Evolutionary conservation across 2,329 filamentous ascomycete species (phyloP).

Genomic region (Claviceps sp.): DNA sequence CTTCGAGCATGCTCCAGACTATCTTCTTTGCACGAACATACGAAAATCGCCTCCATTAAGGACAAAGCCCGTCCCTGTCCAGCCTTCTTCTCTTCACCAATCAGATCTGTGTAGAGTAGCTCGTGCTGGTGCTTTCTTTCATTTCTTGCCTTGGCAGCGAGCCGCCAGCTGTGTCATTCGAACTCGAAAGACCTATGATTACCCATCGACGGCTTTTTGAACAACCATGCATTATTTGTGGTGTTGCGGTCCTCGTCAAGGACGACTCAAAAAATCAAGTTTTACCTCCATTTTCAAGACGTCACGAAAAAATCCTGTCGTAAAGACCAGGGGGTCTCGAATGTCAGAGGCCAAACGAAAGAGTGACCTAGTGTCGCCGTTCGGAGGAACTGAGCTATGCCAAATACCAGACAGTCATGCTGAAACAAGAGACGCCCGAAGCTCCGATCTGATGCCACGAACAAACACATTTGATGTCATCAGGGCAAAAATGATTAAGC

Average conservation of each 20-base stretch:
- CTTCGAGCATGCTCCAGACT: not conserved
- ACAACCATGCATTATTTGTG: conserved; percentile 11
- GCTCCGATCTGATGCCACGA: conserved; percentile 15
- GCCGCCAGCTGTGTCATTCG: not conserved
- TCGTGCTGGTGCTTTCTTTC: not conserved
- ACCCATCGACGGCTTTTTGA: not conserved
- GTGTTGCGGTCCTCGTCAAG: conserved; percentile 12
- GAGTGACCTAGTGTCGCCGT: conserved; percentile 6
- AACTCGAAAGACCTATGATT: not conserved
- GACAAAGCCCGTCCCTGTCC: not conserved
- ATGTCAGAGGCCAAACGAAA: not conserved
- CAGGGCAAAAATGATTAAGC: conserved; percentile 29
- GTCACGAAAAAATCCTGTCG: conserved; percentile 3
- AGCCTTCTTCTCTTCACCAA: not conserved
- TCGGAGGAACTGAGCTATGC: conserved; percentile 12
- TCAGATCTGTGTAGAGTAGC: not conserved
- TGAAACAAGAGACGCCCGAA: conserved; percentile 23
- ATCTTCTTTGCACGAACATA: not conserved
- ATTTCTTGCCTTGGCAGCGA: not conserved
- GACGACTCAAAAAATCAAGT: conserved; percentile 3
- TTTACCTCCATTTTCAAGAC: conserved; percentile 7
- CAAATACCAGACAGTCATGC: conserved; percentile 25
- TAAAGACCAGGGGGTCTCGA: conserved; percentile 3
- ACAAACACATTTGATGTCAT: conserved; percentile 31
- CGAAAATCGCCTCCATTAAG: not conserved